These are phyloP conservation scores for Cladosporium sp. DNA, from an alignment of 2,329 filamentous ascomycete species.

Conservation along the genomic window DNA sequence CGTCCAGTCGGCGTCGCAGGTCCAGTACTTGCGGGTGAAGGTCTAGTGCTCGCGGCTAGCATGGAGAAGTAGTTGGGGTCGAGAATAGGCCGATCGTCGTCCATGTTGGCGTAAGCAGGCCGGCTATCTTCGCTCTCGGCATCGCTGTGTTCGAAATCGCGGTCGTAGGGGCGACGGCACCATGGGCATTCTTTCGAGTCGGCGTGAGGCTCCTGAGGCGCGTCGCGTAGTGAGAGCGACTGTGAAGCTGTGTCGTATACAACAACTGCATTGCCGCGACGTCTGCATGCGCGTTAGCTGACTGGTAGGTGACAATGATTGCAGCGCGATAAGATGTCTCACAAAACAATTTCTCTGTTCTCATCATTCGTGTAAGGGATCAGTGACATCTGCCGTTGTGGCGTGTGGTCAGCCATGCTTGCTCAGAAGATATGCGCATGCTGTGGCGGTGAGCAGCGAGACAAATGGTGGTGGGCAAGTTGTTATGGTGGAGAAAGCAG, in stretches of 20 bases:
- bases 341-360: conserved; percentile 76
- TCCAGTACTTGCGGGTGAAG: conserved; percentile 45
- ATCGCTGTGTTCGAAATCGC: conserved; percentile 11
- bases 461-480: not conserved
- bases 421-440: conserved; percentile 12
- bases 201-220: conserved; percentile 52
- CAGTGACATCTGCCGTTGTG: conserved; percentile 59
- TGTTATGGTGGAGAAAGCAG: conserved; percentile 2
- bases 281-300: conserved; percentile 53
- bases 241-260: conserved; percentile 83
- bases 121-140: conserved; percentile 39
- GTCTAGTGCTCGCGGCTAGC: conserved; percentile 61
- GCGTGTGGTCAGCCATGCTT: conserved; percentile 36
- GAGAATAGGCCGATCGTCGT: conserved; percentile 58
- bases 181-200: conserved; percentile 78
- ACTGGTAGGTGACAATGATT: not conserved
- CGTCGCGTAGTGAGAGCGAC: conserved; percentile 76
- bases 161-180: conserved; percentile 71
- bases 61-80: conserved; percentile 94
- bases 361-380: conserved; percentile 74
- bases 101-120: conserved; percentile 2
- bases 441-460: conserved; percentile 10
- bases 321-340: conserved; percentile 42
- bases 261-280: conserved; percentile 89
- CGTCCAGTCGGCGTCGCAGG: conserved; percentile 35